A percentile compares a stretch with the other conserved stretches of the same genome.
Conservation (phyloP, 495 filamentous ascomycete genomes). For the Parmelia sp. region DNA sequence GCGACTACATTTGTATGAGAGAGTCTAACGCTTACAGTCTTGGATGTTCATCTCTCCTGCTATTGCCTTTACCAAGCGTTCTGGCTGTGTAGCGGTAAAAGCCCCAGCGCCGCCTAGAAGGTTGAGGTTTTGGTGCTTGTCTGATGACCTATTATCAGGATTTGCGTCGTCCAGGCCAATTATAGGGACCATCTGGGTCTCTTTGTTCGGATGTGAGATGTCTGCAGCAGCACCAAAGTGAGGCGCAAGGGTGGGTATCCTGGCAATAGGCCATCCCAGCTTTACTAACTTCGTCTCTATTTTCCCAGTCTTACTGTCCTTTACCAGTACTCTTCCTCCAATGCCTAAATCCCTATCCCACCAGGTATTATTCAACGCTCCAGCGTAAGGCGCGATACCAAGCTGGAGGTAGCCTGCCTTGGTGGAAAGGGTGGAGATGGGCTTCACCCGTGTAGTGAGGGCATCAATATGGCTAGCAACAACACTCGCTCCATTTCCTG, state of each 20-base stretch:
- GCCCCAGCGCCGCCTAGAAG: constrained; percentile 42
- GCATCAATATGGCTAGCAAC: constrained; percentile 92
- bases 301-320: constrained; percentile 65
- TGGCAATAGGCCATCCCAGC: constrained; percentile 86
- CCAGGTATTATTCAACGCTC: constrained; percentile 79
- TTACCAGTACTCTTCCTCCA: constrained; percentile 80
- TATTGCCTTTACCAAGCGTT: constrained; percentile 77
- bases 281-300: constrained; percentile 79
- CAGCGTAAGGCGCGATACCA: constrained; percentile 88
- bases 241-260: constrained; percentile 86
- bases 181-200: constrained; percentile 92
- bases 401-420: constrained; percentile 84
- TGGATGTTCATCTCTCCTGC: constrained; percentile 62
- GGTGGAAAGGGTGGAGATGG: constrained; percentile 70
- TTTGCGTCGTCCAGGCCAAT: constrained; percentile 80
- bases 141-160: constrained; percentile 29
- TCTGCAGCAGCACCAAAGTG: constrained; percentile 78
- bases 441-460: constrained; percentile 82
- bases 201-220: constrained; percentile 70
- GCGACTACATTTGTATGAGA: neutral
- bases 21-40: constrained; percentile 40
- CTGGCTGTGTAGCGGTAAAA: constrained; percentile 76
- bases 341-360: constrained; percentile 92
- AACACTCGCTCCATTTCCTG: constrained; percentile 75
- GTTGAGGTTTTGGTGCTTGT: constrained; percentile 19